phyloP scores from a whole-genome alignment of 352 stramenopile genomes.

The Halophytophthora polymorphica region DNA sequence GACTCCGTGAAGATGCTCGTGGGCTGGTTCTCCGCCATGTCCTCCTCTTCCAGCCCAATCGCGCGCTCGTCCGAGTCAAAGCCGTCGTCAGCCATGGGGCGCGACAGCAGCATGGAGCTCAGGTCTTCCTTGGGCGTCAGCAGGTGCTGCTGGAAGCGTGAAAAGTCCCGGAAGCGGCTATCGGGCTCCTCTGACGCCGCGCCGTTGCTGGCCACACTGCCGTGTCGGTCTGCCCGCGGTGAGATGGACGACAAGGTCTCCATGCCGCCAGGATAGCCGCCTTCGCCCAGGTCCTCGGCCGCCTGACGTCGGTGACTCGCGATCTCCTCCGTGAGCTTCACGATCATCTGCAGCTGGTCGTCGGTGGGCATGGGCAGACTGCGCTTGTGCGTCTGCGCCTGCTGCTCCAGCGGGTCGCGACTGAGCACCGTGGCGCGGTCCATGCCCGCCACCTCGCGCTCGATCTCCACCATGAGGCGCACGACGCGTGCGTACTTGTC shows the following conservation, averaged over 20 bases:
- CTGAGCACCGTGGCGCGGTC: constrained; percentile 65
- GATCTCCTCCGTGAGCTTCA: constrained; percentile 79
- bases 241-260: constrained; percentile 39
- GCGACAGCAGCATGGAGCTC: constrained; percentile 39
- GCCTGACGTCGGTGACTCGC: constrained; percentile 54
- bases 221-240: constrained; percentile 24
- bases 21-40: constrained; percentile 60
- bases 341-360: constrained; percentile 80
- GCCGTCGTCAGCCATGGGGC: constrained; percentile 30
- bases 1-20: constrained; percentile 73
- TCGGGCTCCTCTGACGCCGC: constrained; percentile 45
- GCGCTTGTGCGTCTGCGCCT: constrained; percentile 38
- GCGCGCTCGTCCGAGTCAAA: constrained; percentile 39
- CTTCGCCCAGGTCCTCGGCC: constrained; percentile 22
- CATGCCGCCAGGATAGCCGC: constrained; percentile 20
- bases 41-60: constrained; percentile 60
- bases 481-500: constrained; percentile 85
- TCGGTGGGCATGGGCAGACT: constrained; percentile 80
- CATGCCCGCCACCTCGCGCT: constrained; percentile 76
- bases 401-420: constrained; percentile 33
- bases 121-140: constrained; percentile 71
- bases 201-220: constrained; percentile 7
- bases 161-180: constrained; percentile 82
- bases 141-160: constrained; percentile 83
- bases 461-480: constrained; percentile 82